A percentile compares a stretch with the other conserved stretches of the same genome.
phyloP scores from a whole-genome alignment of 495 filamentous ascomycete genomes.

The Penicillium daleae region DNA sequence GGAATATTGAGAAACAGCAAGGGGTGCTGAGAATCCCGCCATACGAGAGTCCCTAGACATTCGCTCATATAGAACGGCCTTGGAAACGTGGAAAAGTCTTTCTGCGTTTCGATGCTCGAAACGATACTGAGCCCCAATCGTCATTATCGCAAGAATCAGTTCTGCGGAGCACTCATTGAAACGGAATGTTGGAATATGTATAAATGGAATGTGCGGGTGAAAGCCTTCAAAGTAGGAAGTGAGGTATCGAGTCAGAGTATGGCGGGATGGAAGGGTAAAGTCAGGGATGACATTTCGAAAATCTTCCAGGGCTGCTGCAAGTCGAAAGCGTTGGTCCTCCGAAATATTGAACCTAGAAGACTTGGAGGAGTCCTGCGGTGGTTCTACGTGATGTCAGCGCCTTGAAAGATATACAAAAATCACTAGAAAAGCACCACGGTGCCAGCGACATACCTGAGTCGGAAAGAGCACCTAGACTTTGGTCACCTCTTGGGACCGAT shows the following conservation, averaged over 20 bases:
- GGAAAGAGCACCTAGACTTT: conserved; percentile 40
- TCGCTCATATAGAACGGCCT: conserved; percentile 37
- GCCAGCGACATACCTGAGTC: conserved; percentile 35
- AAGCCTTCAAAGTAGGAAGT: conserved; percentile 46
- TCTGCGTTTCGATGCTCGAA: conserved; percentile 44
- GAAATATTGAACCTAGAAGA: conserved; percentile 37
- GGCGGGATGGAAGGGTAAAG: conserved; percentile 43
- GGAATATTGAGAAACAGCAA: conserved; percentile 22
- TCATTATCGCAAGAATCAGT: conserved; percentile 38
- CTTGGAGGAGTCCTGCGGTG: conserved; percentile 30
- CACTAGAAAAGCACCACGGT: neutral
- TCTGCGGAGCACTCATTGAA: conserved; percentile 41
- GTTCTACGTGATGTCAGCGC: conserved; percentile 27
- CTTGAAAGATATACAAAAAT: neutral
- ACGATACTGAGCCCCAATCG: conserved; percentile 43
- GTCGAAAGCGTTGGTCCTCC: conserved; percentile 42
- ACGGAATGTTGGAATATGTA: conserved; percentile 41
- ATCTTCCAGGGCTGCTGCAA: conserved; percentile 41
- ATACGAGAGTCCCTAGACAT: conserved; percentile 34
- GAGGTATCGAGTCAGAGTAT: conserved; percentile 43
- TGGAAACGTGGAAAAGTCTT: conserved; percentile 40
- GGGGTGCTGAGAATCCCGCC: conserved; percentile 16
- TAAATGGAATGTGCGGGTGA: conserved; percentile 43
- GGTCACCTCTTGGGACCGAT: conserved; percentile 42
- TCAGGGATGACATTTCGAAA: conserved; percentile 45